These are phyloP conservation scores for Pythium volutum DNA, from an alignment of 352 stramenopile species.

Conservation along the genomic window DNA sequence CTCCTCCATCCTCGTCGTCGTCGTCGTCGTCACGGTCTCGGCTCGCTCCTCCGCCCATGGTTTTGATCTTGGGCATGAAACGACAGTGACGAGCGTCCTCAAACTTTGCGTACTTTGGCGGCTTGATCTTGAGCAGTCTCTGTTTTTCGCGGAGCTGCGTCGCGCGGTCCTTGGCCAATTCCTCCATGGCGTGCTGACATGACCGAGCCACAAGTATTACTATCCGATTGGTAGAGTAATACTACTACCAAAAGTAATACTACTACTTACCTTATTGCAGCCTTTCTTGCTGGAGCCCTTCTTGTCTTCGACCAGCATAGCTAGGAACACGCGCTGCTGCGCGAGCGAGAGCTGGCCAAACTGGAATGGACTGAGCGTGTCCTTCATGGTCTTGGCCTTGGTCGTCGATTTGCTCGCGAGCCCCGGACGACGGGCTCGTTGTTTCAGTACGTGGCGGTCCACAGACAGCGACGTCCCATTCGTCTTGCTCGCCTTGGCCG, in stretches of 20 bases:
- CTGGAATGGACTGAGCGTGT: constrained; percentile 63
- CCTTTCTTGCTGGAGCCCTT: constrained; percentile 9
- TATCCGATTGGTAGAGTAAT: not conserved
- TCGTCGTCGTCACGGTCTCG: constrained; percentile 27
- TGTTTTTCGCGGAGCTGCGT: constrained; percentile 33
- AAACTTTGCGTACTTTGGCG: constrained; percentile 42
- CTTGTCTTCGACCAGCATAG: constrained; percentile 39
- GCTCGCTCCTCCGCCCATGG: constrained; percentile 19
- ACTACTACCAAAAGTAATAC: not conserved
- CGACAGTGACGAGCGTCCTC: constrained; percentile 57
- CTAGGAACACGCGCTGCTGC: constrained; percentile 57
- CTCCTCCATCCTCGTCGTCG: constrained; percentile 43
- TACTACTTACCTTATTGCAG: constrained; percentile 34
- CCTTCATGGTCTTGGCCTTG: constrained; percentile 41
- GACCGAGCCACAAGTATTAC: not conserved
- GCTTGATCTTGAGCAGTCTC: constrained; percentile 20
- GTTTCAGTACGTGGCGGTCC: constrained; percentile 37
- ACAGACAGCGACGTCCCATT: constrained; percentile 18
- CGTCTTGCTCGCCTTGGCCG: not conserved
- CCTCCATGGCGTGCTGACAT: constrained; percentile 39
- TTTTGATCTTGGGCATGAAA: constrained; percentile 44
- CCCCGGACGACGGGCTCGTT: constrained; percentile 21
- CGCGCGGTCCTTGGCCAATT: constrained; percentile 46
- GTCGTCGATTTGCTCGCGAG: constrained; percentile 25
- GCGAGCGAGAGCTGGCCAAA: constrained; percentile 54